Percentiles rank a stretch among this genome's conserved stretches.
Conservation (phyloP, 192 early-diverging fungal genomes). For the Endogone sp. region DNA sequence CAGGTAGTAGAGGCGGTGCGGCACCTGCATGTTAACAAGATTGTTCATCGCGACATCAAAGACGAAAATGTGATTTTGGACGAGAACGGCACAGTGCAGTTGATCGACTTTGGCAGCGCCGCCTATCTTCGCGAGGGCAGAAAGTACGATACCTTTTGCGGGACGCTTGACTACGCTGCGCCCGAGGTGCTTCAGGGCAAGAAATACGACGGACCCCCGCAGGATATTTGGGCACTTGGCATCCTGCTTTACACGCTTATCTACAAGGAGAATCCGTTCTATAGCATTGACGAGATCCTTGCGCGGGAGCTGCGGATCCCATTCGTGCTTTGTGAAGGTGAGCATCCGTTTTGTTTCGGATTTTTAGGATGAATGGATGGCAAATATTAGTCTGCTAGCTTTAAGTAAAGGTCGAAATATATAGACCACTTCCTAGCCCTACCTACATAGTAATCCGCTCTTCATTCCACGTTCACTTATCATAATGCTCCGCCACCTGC, state of each 20-base stretch:
- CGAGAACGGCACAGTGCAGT: slow-evolving; percentile 50
- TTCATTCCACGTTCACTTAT: background rate
- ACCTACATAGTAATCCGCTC: too few species aligned
- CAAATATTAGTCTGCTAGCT: background rate
- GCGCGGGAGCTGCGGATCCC: slow-evolving; percentile 51
- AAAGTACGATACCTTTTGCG: slow-evolving; percentile 67
- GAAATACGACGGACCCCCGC: slow-evolving; percentile 66
- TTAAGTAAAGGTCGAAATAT: background rate
- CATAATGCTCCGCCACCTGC: background rate
- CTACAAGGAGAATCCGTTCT: slow-evolving; percentile 72
- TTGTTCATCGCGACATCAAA: slow-evolving; percentile 85
- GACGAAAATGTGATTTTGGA: slow-evolving; percentile 85
- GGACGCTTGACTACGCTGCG: slow-evolving; percentile 73
- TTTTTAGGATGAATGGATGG: background rate
- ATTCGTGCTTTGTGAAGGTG: slow-evolving; percentile 50
- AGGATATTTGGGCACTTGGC: slow-evolving; percentile 83
- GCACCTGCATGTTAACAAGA: slow-evolving; percentile 58
- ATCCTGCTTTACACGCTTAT: slow-evolving; percentile 73
- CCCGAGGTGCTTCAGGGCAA: slow-evolving; percentile 68
- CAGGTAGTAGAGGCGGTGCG: slow-evolving; percentile 54
- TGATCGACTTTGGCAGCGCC: slow-evolving; percentile 83
- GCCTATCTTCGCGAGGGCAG: slow-evolving; percentile 50
- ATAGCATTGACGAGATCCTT: slow-evolving; percentile 61
- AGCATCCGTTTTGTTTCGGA: background rate
- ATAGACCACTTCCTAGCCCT: too few species aligned